Base-by-base conservation (phyloP, 176 grass and related monocot genomes). In the Ampelocalamus luodianensis region DNA sequence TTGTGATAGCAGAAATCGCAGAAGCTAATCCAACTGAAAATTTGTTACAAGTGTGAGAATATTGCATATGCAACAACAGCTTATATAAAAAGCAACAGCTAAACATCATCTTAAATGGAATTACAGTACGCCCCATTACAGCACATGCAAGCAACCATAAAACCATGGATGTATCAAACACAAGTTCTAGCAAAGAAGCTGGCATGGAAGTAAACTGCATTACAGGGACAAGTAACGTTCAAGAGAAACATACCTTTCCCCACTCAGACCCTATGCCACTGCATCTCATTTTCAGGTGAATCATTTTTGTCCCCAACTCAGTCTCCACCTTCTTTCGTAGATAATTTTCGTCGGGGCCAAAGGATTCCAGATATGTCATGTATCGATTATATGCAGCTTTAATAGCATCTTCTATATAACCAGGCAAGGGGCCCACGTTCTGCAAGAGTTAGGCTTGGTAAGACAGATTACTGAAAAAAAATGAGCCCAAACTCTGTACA, bases 201-300 rank as follows among this genome's bases (percentile, higher is more conserved):
- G 1, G 9, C 16, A 62, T 20, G 46, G 8, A 23, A 74, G 53
- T 26, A 74, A 73, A 78, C 7, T 46, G 39, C 56, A 71, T 5
- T 39, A 10, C 29, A 59, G 11, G 39, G 23, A 14, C 50, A 68
- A 61, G 10, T 59, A 51, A 58, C 39, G 67, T 78, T 63, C 0
- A 12, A 38, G 49, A 78, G 4, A 39, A 61, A 9, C 61, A 38
- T 87, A 99, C 93, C 96, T 88, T 92, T 55, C 93, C 91, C 96
- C 96, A 96, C 76, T 99, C 96, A 5, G 93, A 90, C 61, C 93
- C 93, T 81, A 99, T 94, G 56, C 91, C 91, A 76, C 83, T 90
- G 90, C 96, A 99, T 85, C 93, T 89, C 96, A 99, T 99, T 75
- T 96, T 99, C 76, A 99, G 74, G 79, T 99, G 96, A 86, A 99